Percentiles rank a stretch among this genome's conserved stretches.
phyloP scores from a whole-genome alignment of 495 filamentous ascomycete genomes.

The Parathielavia appendiculata region DNA sequence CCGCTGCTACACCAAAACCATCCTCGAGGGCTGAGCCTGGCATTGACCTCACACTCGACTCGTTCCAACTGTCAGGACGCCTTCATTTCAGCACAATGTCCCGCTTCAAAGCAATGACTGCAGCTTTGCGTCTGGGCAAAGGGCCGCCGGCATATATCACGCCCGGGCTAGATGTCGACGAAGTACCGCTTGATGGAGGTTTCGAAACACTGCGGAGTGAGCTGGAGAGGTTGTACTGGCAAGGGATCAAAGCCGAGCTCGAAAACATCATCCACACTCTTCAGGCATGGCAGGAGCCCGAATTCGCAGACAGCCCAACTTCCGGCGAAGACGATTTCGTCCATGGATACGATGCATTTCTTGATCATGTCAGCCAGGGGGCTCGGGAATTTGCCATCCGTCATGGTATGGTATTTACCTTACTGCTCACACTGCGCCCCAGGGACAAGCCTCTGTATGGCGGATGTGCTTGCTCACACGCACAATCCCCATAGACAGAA shows the following conservation, averaged over 20 bases:
- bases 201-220: background rate
- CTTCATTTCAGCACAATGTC: too few relatives aligned
- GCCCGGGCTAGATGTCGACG: background rate
- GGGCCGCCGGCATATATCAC: background rate
- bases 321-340: slow-evolving; percentile 2
- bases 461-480: too few relatives aligned
- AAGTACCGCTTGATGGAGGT: too few relatives aligned
- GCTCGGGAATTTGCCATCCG: slow-evolving; percentile 7
- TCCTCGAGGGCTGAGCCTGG: too few relatives aligned
- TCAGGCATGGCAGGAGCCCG: slow-evolving; percentile 4
- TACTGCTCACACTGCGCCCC: background rate
- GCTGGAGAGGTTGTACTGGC: slow-evolving; percentile 21
- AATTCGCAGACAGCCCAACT: background rate
- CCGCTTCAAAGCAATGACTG: background rate
- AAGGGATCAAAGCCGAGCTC: slow-evolving; percentile 7
- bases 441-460: too few relatives aligned
- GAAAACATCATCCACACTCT: slow-evolving; percentile 17
- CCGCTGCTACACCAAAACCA: too few relatives aligned
- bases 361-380: slow-evolving; percentile 5
- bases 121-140: background rate
- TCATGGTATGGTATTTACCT: background rate
- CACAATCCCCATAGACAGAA: too few relatives aligned
- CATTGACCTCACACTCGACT: too few relatives aligned
- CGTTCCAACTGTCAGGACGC: too few relatives aligned
- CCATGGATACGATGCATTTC: slow-evolving; percentile 5